Evolutionary conservation across 73 alveolate genomes (phyloP), one percentile per base, ranked within the genome.

Genomic region (Durusdinium trenchii): DNA sequence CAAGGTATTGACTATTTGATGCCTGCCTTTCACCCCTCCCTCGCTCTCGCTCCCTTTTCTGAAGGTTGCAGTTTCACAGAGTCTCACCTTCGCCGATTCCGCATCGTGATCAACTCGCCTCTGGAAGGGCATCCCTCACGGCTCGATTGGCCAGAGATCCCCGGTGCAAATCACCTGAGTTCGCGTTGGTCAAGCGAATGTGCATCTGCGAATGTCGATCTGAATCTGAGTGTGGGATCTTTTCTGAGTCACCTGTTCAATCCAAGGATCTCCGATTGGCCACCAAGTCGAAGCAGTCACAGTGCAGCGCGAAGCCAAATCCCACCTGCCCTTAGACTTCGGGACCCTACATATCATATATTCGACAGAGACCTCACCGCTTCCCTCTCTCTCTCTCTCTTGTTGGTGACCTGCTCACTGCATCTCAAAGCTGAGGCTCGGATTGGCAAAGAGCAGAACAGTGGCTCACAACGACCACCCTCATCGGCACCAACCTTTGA

Each of bases 381-480:
- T n/a, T n/a, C n/a, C n/a, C n/a, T n/a, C n/a, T n/a, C n/a, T n/a
- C n/a, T n/a, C n/a, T n/a, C n/a, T n/a, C 84, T 1, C 26, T n/a
- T 42, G 47, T 28, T 60, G 73, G n/a, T 2, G 32, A 57, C 28
- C 36, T 85, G 78, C 86, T 26, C 47, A 40, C 32, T 43, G 87
- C 54, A 32, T 46, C 28, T 14, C 30, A 51, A 23, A n/a, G 43
- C 91, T 62, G 82, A 69, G 98, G 75, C 64, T 50, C 99, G 79
- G 67, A 94, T 94, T 36, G 99, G 99, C 93, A 94, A 67, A 20
- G 99, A 51, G 83, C 99, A 94, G 67, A 94, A 94, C 35, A 94
- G 51, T 18, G 99, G 99, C 84, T 94, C 99, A 28, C 91, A 94
- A 42, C 99, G 99, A 9, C 98, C 75, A 10, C 51, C 35, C 46